Conservation (phyloP, 768 basidiomycete species). For the Hortiboletus flavorubellus region DNA sequence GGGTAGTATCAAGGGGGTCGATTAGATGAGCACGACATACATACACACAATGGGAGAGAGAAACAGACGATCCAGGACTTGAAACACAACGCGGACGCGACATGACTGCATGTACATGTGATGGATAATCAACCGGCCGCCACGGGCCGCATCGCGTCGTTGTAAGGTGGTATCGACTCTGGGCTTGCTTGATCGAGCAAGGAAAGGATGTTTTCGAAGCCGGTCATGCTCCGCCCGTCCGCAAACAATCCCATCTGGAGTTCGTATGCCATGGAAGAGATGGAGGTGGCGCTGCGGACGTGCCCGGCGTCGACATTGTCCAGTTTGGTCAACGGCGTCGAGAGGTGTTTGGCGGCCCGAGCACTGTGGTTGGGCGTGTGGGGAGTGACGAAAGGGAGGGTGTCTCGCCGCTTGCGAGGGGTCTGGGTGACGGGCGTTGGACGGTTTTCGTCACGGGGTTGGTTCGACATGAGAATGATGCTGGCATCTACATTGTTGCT, state of each 20-base stretch:
- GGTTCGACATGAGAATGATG: not conserved
- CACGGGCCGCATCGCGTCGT: not conserved
- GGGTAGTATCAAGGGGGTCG: not conserved
- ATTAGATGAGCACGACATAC: conserved; percentile 7
- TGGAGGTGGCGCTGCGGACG: conserved; percentile 17
- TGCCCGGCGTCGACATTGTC: conserved; percentile 13
- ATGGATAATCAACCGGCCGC: conserved; percentile 2
- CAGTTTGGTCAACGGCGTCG: conserved; percentile 17
- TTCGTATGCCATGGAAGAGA: conserved; percentile 29
- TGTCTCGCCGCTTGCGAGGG: conserved; percentile 14
- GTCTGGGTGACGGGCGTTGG: conserved; percentile 2
- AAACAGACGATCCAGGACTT: not conserved
- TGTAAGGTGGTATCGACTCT: not conserved
- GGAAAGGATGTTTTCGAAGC: conserved; percentile 27
- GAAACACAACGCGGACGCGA: no score
- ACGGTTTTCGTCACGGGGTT: conserved; percentile 2
- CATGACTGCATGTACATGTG: not conserved
- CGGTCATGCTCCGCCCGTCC: conserved; percentile 22
- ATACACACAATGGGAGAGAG: not conserved
- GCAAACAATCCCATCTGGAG: conserved; percentile 23
- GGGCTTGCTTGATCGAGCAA: conserved; percentile 28
- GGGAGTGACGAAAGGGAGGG: conserved; percentile 2
- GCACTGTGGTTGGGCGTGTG: not conserved
- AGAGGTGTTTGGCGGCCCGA: conserved; percentile 11
- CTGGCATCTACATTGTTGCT: no score